Evolutionary conservation across 768 basidiomycete genomes (phyloP).

Genomic region (Rhodocollybia butyracea): DNA sequence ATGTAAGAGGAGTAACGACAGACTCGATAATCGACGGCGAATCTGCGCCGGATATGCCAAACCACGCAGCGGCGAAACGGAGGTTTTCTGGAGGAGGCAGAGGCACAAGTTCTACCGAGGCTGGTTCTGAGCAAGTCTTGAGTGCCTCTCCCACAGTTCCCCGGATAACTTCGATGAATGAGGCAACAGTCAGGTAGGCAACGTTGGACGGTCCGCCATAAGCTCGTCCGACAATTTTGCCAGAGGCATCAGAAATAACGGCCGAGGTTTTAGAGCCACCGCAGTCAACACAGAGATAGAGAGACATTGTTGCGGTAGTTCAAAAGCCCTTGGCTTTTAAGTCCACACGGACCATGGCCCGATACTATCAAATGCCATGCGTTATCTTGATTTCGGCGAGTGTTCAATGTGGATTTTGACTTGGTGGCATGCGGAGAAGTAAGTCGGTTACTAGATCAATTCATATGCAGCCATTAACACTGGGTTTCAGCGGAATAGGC

Average conservation of each 20-base stretch:
- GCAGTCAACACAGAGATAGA: slow-evolving; percentile 83
- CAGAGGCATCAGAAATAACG: slow-evolving; percentile 46
- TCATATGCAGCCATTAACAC: too few relatives aligned
- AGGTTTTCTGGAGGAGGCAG: slow-evolving; percentile 29
- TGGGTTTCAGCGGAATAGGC: too few relatives aligned
- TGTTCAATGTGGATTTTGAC: neutral
- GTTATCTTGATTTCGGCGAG: slow-evolving; percentile 1
- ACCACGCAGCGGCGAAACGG: slow-evolving; percentile 69
- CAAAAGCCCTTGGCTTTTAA: neutral
- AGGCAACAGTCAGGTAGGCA: slow-evolving; percentile 66
- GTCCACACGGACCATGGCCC: neutral
- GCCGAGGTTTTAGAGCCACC: slow-evolving; percentile 88
- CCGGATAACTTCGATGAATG: slow-evolving; percentile 53
- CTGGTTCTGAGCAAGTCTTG: slow-evolving; percentile 36
- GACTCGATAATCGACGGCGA: slow-evolving; percentile 58
- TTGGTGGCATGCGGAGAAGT: neutral
- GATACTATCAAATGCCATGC: neutral
- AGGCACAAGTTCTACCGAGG: slow-evolving; percentile 30
- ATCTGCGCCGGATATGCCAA: slow-evolving; percentile 82
- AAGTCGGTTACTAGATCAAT: neutral
- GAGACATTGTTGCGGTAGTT: slow-evolving; percentile 35
- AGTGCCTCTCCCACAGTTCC: slow-evolving; percentile 55
- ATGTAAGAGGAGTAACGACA: slow-evolving; percentile 51
- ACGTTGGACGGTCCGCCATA: slow-evolving; percentile 82
- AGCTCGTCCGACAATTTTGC: slow-evolving; percentile 64